A percentile compares a stretch with the other conserved stretches of the same genome.
phyloP scores from a whole-genome alignment of 2,329 filamentous ascomycete species.

The Dendrostoma leiphaemia region DNA sequence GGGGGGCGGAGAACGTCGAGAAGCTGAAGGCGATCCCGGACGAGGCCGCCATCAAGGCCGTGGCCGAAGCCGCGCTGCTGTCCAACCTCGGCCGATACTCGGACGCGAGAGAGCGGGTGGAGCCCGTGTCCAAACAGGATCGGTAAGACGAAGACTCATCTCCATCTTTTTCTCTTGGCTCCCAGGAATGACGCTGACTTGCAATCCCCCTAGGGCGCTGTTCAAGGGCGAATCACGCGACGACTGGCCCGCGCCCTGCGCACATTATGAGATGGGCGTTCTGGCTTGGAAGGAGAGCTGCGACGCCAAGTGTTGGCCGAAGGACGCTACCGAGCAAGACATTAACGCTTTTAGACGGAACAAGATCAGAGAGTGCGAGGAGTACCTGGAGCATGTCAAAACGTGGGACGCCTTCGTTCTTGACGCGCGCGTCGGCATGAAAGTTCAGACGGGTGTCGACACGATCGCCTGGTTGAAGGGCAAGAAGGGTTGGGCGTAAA shows the following conservation, averaged over 20 bases:
- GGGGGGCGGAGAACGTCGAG: constrained; percentile 35
- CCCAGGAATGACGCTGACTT: no score
- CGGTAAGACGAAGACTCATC: constrained; percentile 45
- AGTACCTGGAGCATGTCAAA: constrained; percentile 64
- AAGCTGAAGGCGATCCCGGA: constrained; percentile 53
- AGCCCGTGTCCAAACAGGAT: constrained; percentile 65
- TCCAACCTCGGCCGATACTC: constrained; percentile 60
- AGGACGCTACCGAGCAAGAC: constrained; percentile 17
- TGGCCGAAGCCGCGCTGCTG: constrained; percentile 66
- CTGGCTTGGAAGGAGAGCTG: constrained; percentile 72
- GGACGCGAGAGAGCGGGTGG: constrained; percentile 65
- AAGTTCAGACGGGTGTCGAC: constrained; percentile 66
- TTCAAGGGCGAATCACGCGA: constrained; percentile 64
- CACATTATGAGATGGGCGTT: constrained; percentile 83
- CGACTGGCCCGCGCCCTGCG: constrained; percentile 70
- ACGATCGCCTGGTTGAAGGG: constrained; percentile 57
- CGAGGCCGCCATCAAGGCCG: constrained; percentile 61
- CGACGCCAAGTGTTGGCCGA: constrained; percentile 31
- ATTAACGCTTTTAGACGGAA: constrained; percentile 38
- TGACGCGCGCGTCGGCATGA: constrained; percentile 72
- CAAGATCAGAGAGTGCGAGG: constrained; percentile 60
- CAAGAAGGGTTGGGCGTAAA: constrained; percentile 37
- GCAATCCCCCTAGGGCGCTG: no score
- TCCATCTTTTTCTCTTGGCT: background rate
- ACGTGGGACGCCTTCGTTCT: constrained; percentile 71